Evolutionary conservation across 2,329 filamentous ascomycete species (phyloP).

Genomic region (Paradendryphiella salina): DNA sequence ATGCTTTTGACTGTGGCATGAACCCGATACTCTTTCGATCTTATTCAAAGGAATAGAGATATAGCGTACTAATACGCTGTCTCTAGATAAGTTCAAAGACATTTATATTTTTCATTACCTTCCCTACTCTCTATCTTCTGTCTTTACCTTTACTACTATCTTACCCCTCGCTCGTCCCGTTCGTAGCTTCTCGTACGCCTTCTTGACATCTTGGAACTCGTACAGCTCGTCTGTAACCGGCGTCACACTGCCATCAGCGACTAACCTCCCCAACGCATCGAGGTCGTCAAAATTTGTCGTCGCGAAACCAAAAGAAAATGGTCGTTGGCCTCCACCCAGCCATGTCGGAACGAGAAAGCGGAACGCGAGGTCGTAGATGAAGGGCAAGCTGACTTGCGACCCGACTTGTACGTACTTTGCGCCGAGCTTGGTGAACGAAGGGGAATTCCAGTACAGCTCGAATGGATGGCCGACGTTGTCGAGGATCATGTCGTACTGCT

Average conservation of each 20-base stretch:
- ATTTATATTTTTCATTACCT: no score
- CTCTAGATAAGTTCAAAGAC: no score
- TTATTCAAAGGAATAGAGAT: no score
- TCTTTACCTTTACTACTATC: constrained; percentile 49
- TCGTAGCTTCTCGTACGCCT: constrained; percentile 61
- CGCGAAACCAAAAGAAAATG: constrained; percentile 44
- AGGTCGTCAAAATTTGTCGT: constrained; percentile 24
- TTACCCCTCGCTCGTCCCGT: constrained; percentile 60
- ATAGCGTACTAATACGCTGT: no score
- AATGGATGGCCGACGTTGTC: constrained; percentile 57
- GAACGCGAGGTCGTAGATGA: constrained; percentile 22
- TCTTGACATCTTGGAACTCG: constrained; percentile 56
- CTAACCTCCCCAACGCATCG: constrained; percentile 55
- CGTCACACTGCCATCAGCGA: constrained; percentile 61
- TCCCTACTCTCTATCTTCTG: neutral
- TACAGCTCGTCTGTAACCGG: constrained; percentile 59
- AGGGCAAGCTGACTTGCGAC: constrained; percentile 20
- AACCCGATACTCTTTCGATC: no score
- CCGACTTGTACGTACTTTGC: constrained; percentile 30
- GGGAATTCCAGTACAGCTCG: constrained; percentile 27
- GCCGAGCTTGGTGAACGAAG: constrained; percentile 16
- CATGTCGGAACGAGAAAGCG: constrained; percentile 36
- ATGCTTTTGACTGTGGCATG: no score
- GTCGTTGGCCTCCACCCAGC: constrained; percentile 55
- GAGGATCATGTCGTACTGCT: constrained; percentile 57